A percentile compares a stretch with the other conserved stretches of the same genome.
Evolutionary conservation across 2,329 filamentous ascomycete species (phyloP).

Genomic region (Corinectria fuckeliana): DNA sequence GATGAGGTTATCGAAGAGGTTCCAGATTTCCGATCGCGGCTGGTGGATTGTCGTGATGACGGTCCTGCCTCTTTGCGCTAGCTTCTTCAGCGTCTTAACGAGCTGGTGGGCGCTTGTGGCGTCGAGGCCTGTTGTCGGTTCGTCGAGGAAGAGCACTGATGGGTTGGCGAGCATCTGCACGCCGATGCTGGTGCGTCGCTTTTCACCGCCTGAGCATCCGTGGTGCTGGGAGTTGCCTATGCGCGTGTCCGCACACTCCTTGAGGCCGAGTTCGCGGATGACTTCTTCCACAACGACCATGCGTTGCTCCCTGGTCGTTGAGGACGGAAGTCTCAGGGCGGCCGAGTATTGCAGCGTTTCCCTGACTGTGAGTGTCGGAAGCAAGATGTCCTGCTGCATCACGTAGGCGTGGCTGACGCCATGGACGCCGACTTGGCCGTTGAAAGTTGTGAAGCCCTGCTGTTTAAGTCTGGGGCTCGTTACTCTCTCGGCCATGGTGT

Average conservation of each 20-base stretch:
- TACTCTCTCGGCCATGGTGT: conserved; percentile 74
- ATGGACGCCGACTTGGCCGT: conserved; percentile 60
- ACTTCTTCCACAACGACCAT: conserved; percentile 74
- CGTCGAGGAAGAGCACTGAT: conserved; percentile 78
- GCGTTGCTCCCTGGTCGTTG: conserved; percentile 65
- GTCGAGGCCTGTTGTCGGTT: conserved; percentile 80
- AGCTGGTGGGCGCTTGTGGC: conserved; percentile 79
- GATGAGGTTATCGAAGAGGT: conserved; percentile 74
- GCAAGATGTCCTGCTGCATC: conserved; percentile 77
- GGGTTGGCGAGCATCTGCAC: conserved; percentile 82
- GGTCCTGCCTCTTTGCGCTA: conserved; percentile 73
- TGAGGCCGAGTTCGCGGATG: conserved; percentile 76
- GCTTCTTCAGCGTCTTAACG: conserved; percentile 70
- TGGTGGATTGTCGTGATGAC: conserved; percentile 79
- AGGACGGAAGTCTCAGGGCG: conserved; percentile 70
- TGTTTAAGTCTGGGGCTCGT: conserved; percentile 58
- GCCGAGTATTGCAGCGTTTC: conserved; percentile 79
- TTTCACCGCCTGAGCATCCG: conserved; percentile 81
- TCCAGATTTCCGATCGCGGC: conserved; percentile 81
- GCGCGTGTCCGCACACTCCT: conserved; percentile 77
- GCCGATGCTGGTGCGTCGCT: conserved; percentile 76
- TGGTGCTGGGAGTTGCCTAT: conserved; percentile 75
- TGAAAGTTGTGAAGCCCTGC: conserved; percentile 66
- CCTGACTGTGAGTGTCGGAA: conserved; percentile 76
- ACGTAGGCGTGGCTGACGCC: conserved; percentile 71